Evolutionary conservation across 768 basidiomycete species (phyloP).

Genomic region (Asterophora parasitica): DNA sequence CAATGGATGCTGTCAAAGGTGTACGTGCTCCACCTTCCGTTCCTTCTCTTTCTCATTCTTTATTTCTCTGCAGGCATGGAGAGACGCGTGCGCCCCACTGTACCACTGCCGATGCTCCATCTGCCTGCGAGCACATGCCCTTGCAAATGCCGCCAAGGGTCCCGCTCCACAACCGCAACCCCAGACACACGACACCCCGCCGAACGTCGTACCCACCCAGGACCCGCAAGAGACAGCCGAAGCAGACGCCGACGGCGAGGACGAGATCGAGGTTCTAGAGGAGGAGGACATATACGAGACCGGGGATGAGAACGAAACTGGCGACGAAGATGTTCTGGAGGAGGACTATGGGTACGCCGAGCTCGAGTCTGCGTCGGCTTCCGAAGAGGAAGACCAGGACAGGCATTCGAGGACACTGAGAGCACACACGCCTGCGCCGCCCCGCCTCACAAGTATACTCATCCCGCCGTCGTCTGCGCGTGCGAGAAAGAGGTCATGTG

Average conservation of each 20-base stretch:
- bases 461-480: background rate
- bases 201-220: conserved; percentile 4
- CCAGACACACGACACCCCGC: conserved; percentile 9
- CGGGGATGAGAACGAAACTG: conserved; percentile 17
- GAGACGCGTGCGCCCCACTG: conserved; percentile 66
- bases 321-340: conserved; percentile 26
- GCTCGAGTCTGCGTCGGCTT: conserved; percentile 10
- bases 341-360: conserved; percentile 29
- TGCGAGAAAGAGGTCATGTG: conserved; percentile 22
- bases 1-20: conserved; percentile 49
- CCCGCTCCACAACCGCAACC: conserved; percentile 18
- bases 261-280: conserved; percentile 20
- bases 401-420: background rate
- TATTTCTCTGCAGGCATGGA: conserved; percentile 49
- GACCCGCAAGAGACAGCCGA: background rate
- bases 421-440: background rate
- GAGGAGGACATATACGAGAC: conserved; percentile 18
- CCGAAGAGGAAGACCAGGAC: conserved; percentile 6
- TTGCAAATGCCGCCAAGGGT: conserved; percentile 41
- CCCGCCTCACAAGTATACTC: background rate
- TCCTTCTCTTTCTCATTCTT: conserved; percentile 1
- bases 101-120: conserved; percentile 73
- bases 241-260: conserved; percentile 17
- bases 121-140: conserved; percentile 61
- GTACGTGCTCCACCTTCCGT: conserved; percentile 39